Evolutionary conservation across 2,329 filamentous ascomycete species (phyloP).

Genomic region (Pseudogymnoascus sp.): DNA sequence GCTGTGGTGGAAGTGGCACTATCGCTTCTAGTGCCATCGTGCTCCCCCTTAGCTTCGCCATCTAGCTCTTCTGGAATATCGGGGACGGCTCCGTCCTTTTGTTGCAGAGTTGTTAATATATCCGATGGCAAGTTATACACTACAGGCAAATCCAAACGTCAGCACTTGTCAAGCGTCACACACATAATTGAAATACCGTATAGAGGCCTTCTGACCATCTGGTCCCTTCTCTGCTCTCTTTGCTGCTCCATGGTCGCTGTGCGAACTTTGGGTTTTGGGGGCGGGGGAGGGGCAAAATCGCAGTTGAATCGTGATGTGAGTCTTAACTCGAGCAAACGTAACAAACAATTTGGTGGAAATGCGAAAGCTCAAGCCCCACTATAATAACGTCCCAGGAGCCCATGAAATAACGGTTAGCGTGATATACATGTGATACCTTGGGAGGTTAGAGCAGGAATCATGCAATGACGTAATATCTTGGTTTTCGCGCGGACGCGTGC

Average conservation of each 20-base stretch:
- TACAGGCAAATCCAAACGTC: conserved; percentile 16
- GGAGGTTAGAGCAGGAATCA: background rate
- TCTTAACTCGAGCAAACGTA: background rate
- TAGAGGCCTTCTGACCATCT: conserved; percentile 31
- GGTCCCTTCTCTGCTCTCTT: conserved; percentile 30
- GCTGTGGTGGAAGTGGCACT: conserved; percentile 51
- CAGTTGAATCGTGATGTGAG: background rate
- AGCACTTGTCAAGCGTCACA: conserved; percentile 17
- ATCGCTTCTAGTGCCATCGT: background rate
- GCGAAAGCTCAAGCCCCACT: background rate
- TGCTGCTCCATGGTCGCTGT: background rate
- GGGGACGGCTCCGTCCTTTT: conserved; percentile 20
- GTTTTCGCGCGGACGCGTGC: background rate
- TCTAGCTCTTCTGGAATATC: background rate
- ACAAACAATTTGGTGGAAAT: background rate
- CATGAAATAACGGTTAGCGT: background rate
- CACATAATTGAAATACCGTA: conserved; percentile 28
- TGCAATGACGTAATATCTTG: background rate
- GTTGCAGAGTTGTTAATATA: conserved; percentile 28
- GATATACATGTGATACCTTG: conserved; percentile 4
- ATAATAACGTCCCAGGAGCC: background rate
- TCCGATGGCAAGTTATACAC: conserved; percentile 30
- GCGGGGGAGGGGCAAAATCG: background rate
- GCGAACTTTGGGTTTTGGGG: background rate
- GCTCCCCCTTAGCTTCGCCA: background rate